Conservation (phyloP, 2,329 filamentous ascomycete genomes). For the Simplicillium sp. region DNA sequence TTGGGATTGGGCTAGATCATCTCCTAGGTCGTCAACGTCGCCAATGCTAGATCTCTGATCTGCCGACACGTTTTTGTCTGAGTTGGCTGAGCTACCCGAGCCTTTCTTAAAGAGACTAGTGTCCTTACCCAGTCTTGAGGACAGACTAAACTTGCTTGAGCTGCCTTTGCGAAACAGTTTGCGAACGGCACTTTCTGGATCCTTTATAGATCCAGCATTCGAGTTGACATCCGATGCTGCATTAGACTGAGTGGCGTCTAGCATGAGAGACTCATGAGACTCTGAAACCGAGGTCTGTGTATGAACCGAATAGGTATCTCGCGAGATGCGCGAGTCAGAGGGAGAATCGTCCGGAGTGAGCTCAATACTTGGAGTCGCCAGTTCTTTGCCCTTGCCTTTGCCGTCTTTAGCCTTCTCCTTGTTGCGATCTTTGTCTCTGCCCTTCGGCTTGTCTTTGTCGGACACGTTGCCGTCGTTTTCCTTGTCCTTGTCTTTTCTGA, state of each 20-base stretch:
- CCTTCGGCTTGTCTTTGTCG: conserved; percentile 14
- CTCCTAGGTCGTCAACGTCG: conserved; percentile 42
- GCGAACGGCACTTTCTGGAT: conserved; percentile 47
- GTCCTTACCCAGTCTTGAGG: conserved; percentile 46
- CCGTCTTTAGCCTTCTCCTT: background rate
- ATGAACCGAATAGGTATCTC: conserved; percentile 46
- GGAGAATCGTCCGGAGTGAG: conserved; percentile 37
- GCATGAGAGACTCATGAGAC: conserved; percentile 46
- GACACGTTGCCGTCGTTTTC: conserved; percentile 11
- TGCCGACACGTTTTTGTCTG: conserved; percentile 44
- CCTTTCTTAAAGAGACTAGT: conserved; percentile 49
- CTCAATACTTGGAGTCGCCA: conserved; percentile 28
- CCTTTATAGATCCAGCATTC: conserved; percentile 29
- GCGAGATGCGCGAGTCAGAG: conserved; percentile 42
- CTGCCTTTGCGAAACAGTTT: conserved; percentile 57
- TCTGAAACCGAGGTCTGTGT: conserved; percentile 51
- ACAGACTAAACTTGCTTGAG: conserved; percentile 55
- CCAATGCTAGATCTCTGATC: conserved; percentile 49
- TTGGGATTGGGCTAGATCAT: conserved; percentile 24
- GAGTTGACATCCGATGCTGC: conserved; percentile 43
- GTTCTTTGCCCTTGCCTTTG: conserved; percentile 25
- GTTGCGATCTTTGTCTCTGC: conserved; percentile 12
- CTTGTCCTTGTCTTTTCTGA: conserved; percentile 32
- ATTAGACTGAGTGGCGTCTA: conserved; percentile 48
- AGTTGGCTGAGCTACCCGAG: conserved; percentile 45